Base-by-base conservation (phyloP, 2,329 filamentous ascomycete genomes). In the Emmonsiellopsis sp. region DNA sequence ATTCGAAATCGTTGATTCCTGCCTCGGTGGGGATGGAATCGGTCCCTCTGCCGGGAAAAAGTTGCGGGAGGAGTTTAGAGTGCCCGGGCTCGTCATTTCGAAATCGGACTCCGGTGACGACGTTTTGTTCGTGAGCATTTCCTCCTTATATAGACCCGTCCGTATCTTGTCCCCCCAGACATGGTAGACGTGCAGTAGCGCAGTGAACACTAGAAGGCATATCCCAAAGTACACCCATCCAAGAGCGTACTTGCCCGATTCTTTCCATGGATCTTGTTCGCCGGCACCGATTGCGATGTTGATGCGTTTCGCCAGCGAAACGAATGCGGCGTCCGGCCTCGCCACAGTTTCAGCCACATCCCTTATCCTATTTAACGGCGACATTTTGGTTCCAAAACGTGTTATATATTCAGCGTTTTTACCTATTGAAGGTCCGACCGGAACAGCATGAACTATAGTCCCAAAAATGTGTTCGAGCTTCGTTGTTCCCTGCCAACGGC, bases 141-240 rank as follows among this genome's bases (percentile, higher is more conserved):
- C 83, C 65, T 93, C 85, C 72, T 94, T 92, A 73, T 93, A 88
- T 56, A 93, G 82, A 57, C 89, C 91, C 60, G 91, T 87, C 60
- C 91, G 83, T 60, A 95, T 88, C 73, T 93, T 94, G 74, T 96
- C 91, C 62, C 91, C 89, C 85, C 89, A 95, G 61, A 86, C 84
- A 69, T 95, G 87, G 77, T 91, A 95, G 65, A 87, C 78, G 60
- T 89, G 83, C 65, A 92, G 76, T 9, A 85, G 63, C 9, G 86
- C 73, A 4, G 91, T 83, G 52, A 82, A 63, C 32, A 80, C 78
- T 58, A 91, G 77, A 55, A 96, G 69, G 49, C 84, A 82, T 48
- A 94, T 69, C 51, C 86, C 84, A 63, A 95, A 94, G 70, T 94
- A 95, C 11, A 92, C 88, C 83, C 89, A 95, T 54, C 86, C 88